Conservation (phyloP, 2,329 filamentous ascomycete genomes). For the Daldinia sp. region DNA sequence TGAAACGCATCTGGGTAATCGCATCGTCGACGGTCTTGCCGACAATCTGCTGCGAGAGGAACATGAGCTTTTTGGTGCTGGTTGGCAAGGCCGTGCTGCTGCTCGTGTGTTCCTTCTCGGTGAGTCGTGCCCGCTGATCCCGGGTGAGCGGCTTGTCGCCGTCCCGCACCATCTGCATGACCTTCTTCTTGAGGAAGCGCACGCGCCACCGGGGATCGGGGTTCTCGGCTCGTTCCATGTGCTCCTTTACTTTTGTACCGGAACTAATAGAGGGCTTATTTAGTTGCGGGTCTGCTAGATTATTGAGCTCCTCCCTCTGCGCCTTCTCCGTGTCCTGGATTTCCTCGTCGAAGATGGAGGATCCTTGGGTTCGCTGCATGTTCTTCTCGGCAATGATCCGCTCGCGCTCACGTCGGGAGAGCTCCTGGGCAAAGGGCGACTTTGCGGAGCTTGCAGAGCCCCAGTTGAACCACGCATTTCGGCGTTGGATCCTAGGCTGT, state of each 20-base stretch:
- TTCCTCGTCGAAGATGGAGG: slow-evolving; percentile 71
- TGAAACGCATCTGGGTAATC: slow-evolving; percentile 93
- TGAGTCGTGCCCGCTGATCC: slow-evolving; percentile 71
- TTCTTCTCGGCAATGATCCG: slow-evolving; percentile 54
- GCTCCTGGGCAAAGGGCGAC: slow-evolving; percentile 42
- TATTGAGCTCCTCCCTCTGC: slow-evolving; percentile 40
- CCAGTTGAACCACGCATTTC: slow-evolving; percentile 52
- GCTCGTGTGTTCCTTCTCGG: slow-evolving; percentile 62
- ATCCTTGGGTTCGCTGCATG: slow-evolving; percentile 55
- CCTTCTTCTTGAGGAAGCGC: slow-evolving; percentile 84
- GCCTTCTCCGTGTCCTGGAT: slow-evolving; percentile 48
- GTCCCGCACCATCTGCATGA: slow-evolving; percentile 76
- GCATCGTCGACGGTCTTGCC: slow-evolving; percentile 96
- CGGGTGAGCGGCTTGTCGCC: slow-evolving; percentile 66
- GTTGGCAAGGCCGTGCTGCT: slow-evolving; percentile 82
- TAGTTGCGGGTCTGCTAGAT: too few species aligned
- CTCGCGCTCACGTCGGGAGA: slow-evolving; percentile 51
- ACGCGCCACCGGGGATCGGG: slow-evolving; percentile 76
- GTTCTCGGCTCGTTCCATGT: slow-evolving; percentile 72
- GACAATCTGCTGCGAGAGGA: slow-evolving; percentile 84
- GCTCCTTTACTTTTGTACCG: slow-evolving; percentile 49
- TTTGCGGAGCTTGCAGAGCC: slow-evolving; percentile 13
- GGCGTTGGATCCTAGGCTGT: slow-evolving; percentile 48
- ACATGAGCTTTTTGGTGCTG: slow-evolving; percentile 88
- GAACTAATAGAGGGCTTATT: slow-evolving; percentile 45